phyloP scores from a whole-genome alignment of 2,329 filamentous ascomycete species.

The Nemania sp. region DNA sequence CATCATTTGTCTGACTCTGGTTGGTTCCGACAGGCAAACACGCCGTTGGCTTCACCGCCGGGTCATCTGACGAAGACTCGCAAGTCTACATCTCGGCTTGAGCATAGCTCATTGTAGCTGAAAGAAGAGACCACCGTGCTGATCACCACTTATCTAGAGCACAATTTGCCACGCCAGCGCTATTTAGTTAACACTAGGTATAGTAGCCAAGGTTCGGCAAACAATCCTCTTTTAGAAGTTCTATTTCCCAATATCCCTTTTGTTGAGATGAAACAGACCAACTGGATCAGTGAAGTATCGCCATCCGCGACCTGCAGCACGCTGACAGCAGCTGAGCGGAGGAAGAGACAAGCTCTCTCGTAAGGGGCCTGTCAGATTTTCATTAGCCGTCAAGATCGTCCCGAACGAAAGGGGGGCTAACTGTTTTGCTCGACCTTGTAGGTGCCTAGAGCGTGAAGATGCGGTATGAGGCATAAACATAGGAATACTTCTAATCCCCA shows the following conservation, averaged over 20 bases:
- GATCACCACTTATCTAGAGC: neutral
- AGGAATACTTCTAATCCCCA: neutral
- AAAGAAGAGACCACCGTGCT: neutral
- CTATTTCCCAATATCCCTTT: neutral
- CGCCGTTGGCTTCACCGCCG: neutral
- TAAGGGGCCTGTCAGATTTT: slow-evolving; percentile 12
- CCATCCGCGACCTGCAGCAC: neutral
- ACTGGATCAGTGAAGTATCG: neutral
- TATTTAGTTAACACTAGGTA: slow-evolving; percentile 6
- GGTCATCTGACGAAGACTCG: neutral
- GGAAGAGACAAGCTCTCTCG: neutral
- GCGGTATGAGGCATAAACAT: neutral
- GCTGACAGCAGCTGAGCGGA: neutral
- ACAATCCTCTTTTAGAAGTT: neutral
- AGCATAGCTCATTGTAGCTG: neutral
- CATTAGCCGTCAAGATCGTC: slow-evolving; percentile 16
- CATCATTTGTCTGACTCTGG: slow-evolving; percentile 2
- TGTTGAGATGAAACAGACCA: neutral
- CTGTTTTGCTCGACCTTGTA: neutral
- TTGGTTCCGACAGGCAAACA: neutral
- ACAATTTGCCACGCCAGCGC: neutral
- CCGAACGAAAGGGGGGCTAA: neutral
- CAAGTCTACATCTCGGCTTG: neutral
- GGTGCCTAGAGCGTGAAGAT: neutral
- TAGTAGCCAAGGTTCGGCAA: neutral